Evolutionary conservation across 257 asterid genomes (phyloP).

Genomic region (Hygrophila difformis): DNA sequence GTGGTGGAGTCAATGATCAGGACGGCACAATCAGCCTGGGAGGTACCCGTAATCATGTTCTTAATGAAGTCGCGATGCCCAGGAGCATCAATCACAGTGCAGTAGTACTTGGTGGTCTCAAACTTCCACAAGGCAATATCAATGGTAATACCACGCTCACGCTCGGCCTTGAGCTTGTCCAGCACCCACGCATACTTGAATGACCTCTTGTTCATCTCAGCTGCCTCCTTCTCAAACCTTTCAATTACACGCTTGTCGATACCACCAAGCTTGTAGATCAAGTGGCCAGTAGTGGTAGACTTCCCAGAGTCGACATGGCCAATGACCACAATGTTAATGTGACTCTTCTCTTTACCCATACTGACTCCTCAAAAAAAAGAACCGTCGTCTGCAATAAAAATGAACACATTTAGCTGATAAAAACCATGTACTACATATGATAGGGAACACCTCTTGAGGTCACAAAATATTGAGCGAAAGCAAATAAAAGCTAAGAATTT

Average conservation of each 20-base stretch:
- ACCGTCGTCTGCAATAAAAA: too few species aligned
- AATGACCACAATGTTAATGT: slow-evolving; percentile 52
- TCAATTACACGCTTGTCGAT: slow-evolving; percentile 61
- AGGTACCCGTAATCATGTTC: slow-evolving; percentile 37
- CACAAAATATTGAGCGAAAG: too few species aligned
- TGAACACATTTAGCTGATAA: too few species aligned
- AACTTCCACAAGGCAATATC: slow-evolving; percentile 43
- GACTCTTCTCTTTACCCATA: slow-evolving; percentile 56
- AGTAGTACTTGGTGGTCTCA: slow-evolving; percentile 38
- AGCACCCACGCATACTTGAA: slow-evolving; percentile 38
- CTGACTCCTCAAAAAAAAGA: too few species aligned
- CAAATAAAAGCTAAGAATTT: too few species aligned
- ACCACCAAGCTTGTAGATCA: slow-evolving; percentile 65
- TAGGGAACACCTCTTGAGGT: too few species aligned
- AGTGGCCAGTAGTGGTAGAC: slow-evolving; percentile 55
- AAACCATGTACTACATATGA: too few species aligned
- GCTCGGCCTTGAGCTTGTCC: slow-evolving; percentile 46
- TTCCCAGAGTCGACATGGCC: slow-evolving; percentile 67
- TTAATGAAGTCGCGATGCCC: slow-evolving; percentile 36
- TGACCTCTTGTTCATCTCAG: slow-evolving; percentile 38
- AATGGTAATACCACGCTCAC: slow-evolving; percentile 40
- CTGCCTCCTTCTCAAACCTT: slow-evolving; percentile 48
- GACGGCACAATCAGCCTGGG: slow-evolving; percentile 36
- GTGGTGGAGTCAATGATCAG: slow-evolving; percentile 40
- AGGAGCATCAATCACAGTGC: slow-evolving; percentile 39